Evolutionary conservation across 2,329 filamentous ascomycete species (phyloP), one percentile per base, ranked within the genome.

Genomic region (Neurospora sp.): DNA sequence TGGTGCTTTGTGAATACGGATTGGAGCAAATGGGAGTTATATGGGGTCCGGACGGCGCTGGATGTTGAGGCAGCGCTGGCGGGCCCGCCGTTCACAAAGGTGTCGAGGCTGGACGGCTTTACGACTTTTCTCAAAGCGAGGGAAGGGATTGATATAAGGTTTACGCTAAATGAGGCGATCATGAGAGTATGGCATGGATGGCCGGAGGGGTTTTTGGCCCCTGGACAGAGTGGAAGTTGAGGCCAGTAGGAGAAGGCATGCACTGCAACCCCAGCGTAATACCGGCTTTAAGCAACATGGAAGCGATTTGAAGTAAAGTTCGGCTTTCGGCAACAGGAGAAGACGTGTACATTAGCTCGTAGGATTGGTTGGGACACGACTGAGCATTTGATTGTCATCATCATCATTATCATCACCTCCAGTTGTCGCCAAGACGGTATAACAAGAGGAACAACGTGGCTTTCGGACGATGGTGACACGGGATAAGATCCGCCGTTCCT

Each of bases 401-500:
- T 23, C 19, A 23, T 23, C 19, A 23, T 23, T 23, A 23, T 23
- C 19, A 23, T 23, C 19, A 23, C 19, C 19, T 23, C 19, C 19
- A 23, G 19, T 23, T 23, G 19, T 46, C 72, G 71, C 73, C 73
- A 73, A 74, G 70, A 69, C 28, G 33, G 3, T 15, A 68, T 57
- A 68, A 41, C 15, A 67, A 72, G 19, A 23, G 19, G 19, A 23
- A 23, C 73, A 74, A 74, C 72, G 69, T 70, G 73, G 74, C 66
- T 70, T 68, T 68, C 62, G 15, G 62, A 57, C 17, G 52, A 8
- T 33, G 67, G 33, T 39, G 67, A 68, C 43, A 72, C 71, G 71
- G 73, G 57, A 71, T 41, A 67, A 71, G 36, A 72, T 66, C 68
- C 69, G 69, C 70, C 71, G 73, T 72, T 71, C 71, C 70, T 74